Evolutionary conservation across 176 grass and related monocot genomes (phyloP), one percentile per base, ranked within the genome.

Genomic region (Eleusine coracana): DNA sequence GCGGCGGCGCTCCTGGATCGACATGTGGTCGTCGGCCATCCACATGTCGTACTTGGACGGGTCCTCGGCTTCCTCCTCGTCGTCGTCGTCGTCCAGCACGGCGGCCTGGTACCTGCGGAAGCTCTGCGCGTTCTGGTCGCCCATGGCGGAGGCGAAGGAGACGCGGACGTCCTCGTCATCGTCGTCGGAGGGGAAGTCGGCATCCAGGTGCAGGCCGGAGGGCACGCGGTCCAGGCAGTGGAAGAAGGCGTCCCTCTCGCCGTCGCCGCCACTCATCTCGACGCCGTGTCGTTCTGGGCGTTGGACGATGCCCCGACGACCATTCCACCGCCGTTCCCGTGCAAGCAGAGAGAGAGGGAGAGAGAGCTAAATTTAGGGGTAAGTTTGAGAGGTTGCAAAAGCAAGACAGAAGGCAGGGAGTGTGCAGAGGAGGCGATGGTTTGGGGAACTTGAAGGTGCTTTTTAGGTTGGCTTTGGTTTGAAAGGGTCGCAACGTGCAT

Each of bases 1-100:
- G 64, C 82, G 90, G 28, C 96, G 96, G 41, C 96, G 89, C 87
- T 95, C 96, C 88, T 98, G 84, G 39, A 98, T 67, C 36, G 92
- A 90, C 63, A 95, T 90, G 56, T 86, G 87, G 54, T 98, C 90
- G 71, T 81, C 89, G 45, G 81, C 88, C 96, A 91, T 98, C 96
- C 96, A 98, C 74, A 93, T 61, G 78, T 83, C 89, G 69, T 93
- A 95, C 83, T 77, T 77, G 73, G 88, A 89, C 27, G 59, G 10
- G 56, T 86, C 88, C 66, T 85, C 87, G 39, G 84, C 94, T 4
- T 68, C 90, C 5, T 51, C 85, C 28, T 79, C 82, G 3, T 88
- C 89, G 0, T 81, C 77, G 0, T 88, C 85, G 0, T 92, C 90
- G 39, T 85, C 80, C 59, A 66, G 44, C 44, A 78, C 62, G 74